phyloP scores from a whole-genome alignment of 148 eudicot species.

The Chenopodium album region DNA sequence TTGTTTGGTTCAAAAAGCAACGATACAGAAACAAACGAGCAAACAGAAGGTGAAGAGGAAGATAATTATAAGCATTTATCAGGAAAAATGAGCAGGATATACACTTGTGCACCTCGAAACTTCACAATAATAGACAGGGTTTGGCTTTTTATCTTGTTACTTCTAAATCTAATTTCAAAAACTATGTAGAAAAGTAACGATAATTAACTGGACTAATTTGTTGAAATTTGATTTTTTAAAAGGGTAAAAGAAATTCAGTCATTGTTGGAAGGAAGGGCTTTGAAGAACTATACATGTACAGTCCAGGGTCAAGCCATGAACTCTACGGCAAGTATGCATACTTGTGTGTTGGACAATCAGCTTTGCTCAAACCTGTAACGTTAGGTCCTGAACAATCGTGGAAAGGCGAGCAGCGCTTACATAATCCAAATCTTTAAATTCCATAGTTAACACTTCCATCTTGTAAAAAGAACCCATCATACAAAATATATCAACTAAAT shows the following conservation, averaged over 20 bases:
- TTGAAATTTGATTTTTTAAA: conserved; percentile 12
- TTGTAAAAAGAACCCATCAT: background rate
- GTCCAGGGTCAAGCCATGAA: conserved; percentile 74
- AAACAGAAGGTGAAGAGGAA: conserved; percentile 58
- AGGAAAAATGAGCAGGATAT: conserved; percentile 64
- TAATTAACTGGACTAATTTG: background rate
- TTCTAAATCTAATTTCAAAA: background rate
- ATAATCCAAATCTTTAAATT: conserved; percentile 53
- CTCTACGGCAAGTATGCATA: conserved; percentile 64
- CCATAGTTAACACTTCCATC: background rate
- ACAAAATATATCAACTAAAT: background rate
- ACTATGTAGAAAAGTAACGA: background rate
- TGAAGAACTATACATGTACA: conserved; percentile 59
- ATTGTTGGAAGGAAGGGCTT: conserved; percentile 59
- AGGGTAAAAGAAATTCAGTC: conserved; percentile 84
- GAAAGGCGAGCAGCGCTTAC: conserved; percentile 62
- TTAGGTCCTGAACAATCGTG: conserved; percentile 47
- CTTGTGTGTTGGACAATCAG: conserved; percentile 65
- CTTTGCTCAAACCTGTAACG: conserved; percentile 57
- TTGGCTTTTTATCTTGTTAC: conserved; percentile 3
- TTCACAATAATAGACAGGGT: conserved; percentile 82
- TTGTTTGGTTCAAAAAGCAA: conserved; percentile 32
- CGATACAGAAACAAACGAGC: conserved; percentile 23
- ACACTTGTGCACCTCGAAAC: conserved; percentile 63
- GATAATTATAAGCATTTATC: conserved; percentile 71